These are phyloP conservation scores for Hypoxylon fragiforme DNA, from an alignment of 495 filamentous ascomycete genomes.

Conservation along the genomic window DNA sequence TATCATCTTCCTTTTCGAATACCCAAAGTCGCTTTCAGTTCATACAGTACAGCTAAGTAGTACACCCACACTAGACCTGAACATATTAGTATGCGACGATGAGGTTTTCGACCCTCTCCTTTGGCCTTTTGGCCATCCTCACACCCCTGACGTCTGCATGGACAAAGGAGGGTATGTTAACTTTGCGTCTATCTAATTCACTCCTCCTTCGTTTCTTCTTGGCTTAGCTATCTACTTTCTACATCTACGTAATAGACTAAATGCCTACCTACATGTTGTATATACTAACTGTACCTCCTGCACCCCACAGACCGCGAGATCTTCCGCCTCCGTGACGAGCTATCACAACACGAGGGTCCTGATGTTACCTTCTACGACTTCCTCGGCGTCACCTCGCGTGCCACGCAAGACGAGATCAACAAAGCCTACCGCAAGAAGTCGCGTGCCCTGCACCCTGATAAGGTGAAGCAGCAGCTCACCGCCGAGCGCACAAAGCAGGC, in stretches of 20 bases:
- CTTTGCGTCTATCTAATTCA: background rate
- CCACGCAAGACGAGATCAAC: slow-evolving; percentile 85
- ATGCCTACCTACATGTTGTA: slow-evolving; percentile 2
- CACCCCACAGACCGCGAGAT: slow-evolving; percentile 87
- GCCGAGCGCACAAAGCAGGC: slow-evolving; percentile 67
- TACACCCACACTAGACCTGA: too few relatives aligned
- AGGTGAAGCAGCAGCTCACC: slow-evolving; percentile 81
- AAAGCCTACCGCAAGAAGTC: slow-evolving; percentile 92
- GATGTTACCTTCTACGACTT: slow-evolving; percentile 96
- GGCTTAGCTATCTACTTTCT: too few relatives aligned
- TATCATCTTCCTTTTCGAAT: too few relatives aligned
- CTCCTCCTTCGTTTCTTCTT: background rate
- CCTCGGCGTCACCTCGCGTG: slow-evolving; percentile 69
- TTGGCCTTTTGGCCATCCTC: slow-evolving; percentile 61
- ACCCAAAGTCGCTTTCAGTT: too few relatives aligned
- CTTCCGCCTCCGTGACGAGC: slow-evolving; percentile 88
- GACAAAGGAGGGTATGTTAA: slow-evolving; percentile 75
- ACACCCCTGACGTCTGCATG: slow-evolving; percentile 70
- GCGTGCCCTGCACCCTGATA: slow-evolving; percentile 84
- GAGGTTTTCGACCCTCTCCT: slow-evolving; percentile 54
- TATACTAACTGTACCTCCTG: slow-evolving; percentile 5
- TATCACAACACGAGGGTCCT: slow-evolving; percentile 72
- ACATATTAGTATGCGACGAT: slow-evolving; percentile 44
- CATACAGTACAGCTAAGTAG: too few relatives aligned
- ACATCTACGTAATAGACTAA: too few relatives aligned